These are phyloP conservation scores for Hypericum androsaemum DNA, from an alignment of 345 rosid genomes.

Conservation along the genomic window DNA sequence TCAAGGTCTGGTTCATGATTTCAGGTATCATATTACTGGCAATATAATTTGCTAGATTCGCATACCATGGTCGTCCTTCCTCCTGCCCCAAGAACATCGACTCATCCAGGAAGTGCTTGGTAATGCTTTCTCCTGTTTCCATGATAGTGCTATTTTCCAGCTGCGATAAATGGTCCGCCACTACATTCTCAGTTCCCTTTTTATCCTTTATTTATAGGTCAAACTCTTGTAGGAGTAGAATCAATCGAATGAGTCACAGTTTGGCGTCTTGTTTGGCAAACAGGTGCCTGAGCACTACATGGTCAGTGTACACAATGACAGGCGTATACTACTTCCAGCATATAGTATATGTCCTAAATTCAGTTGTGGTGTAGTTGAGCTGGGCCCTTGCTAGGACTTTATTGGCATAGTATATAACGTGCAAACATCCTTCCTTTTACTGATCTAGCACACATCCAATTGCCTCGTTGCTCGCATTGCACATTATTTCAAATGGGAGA, in stretches of 20 bases:
- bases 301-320: background rate
- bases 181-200: constrained; percentile 1
- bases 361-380: background rate
- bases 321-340: background rate
- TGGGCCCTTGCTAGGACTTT: background rate
- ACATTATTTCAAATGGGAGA: background rate
- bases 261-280: background rate
- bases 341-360: background rate
- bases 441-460: background rate
- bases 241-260: background rate
- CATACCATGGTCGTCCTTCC: background rate
- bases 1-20: background rate
- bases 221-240: background rate
- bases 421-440: background rate
- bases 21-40: background rate
- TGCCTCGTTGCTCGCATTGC: background rate
- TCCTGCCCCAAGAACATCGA: background rate
- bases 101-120: constrained; percentile 1
- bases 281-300: background rate
- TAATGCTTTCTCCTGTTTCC: background rate
- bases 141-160: background rate
- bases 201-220: constrained; percentile 1
- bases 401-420: background rate
- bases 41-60: background rate
- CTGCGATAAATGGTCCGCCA: background rate